Evolutionary conservation across 1,284 basidiomycete species (phyloP), one percentile per base, ranked within the genome.

Genomic region (Marasmius oreades): DNA sequence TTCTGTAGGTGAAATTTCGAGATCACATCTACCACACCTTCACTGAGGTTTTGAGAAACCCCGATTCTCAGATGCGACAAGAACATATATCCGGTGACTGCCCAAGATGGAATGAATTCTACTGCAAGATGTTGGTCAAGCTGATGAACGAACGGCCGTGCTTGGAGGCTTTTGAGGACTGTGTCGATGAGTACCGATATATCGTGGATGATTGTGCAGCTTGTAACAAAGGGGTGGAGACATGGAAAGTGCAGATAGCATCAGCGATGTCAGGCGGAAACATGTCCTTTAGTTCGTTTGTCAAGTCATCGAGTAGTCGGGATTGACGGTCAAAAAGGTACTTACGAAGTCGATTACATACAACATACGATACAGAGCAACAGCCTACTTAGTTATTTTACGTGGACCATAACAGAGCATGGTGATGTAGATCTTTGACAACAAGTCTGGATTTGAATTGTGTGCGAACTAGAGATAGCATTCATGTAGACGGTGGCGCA

Each of bases 1-100:
- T 20, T 11, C 26, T 33, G n/a, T 20, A 42, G 47, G 47, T 50
- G 6, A 50, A 50, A 50, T 50, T 50, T 26, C 47, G 47, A 50
- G 47, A 50, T 31, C 47, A 50, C 28, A 50, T 50, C 23, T 50
- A 50, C 28, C 26, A 26, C 28, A 50, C 47, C 24, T 50, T 31
- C 26, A 31, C 24, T 12, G 47, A 50, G 28, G 31, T 26, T 5
- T 18, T 50, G n/a, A 11, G 47, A 50, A 50, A 50, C n/a, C 47
- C 47, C 16, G 39, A 42, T 33, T 26, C 47, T 16, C 47, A 50
- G 14, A 50, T 50, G n/a, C 24, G 31, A 31, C 47, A 31, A 7
- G 47, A 50, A 33, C 47, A 50, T n/a, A 50, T 50, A 18, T 26
- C 47, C 1, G 47, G 47, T 14, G 47, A 50, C 16, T 50, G 47